These are phyloP conservation scores for Phoenix dactylifera DNA, from an alignment of 176 grass and related monocot species.

Conservation along the genomic window DNA sequence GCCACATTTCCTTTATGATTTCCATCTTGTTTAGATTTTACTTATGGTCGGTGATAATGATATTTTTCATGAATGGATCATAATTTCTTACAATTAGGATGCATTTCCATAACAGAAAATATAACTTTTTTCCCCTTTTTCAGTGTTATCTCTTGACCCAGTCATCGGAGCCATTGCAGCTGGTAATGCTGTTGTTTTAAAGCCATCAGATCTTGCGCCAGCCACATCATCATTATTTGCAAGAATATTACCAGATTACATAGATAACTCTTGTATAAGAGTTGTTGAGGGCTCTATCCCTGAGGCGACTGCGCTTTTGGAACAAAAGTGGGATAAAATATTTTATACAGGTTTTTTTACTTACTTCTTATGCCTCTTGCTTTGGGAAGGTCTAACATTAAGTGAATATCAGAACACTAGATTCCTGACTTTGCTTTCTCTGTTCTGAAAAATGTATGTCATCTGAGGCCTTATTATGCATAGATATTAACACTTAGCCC, in stretches of 20 bases:
- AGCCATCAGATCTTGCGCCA: slow-evolving; percentile 83
- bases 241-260: slow-evolving; percentile 69
- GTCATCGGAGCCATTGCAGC: slow-evolving; percentile 89
- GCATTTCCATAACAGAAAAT: no score
- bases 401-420: no score
- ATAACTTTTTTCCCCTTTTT: background rate
- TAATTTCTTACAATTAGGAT: no score
- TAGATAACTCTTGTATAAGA: slow-evolving; percentile 80
- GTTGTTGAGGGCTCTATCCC: slow-evolving; percentile 62
- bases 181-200: slow-evolving; percentile 72
- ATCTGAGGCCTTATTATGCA: no score
- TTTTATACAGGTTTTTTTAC: slow-evolving; percentile 72
- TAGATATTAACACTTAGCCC: background rate
- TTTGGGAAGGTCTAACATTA: background rate
- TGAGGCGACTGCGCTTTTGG: slow-evolving; percentile 66
- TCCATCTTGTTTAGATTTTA: no score
- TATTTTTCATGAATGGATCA: no score
- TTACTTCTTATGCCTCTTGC: slow-evolving; percentile 4
- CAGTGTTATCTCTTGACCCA: slow-evolving; percentile 75
- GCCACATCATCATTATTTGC: slow-evolving; percentile 66
- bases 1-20: no score
- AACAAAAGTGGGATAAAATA: slow-evolving; percentile 94
- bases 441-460: no score
- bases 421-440: no score
- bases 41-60: no score